Evolutionary conservation across 331 rosid genomes (phyloP).

Genomic region (Phaseolus coccineus): DNA sequence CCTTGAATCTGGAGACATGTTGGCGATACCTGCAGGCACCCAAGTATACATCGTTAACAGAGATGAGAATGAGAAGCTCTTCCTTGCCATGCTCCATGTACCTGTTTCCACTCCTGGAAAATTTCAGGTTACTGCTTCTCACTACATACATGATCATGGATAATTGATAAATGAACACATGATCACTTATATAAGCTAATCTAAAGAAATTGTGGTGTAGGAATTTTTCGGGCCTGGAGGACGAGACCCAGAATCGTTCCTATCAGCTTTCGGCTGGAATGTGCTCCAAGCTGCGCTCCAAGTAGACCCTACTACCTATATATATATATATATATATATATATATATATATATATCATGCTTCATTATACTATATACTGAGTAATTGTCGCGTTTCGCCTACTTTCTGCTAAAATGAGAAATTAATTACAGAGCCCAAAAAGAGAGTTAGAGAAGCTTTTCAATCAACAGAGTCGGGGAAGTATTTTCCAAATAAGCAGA

Average conservation of each 20-base stretch:
- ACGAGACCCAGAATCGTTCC: slow-evolving; percentile 63
- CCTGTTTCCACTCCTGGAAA: slow-evolving; percentile 56
- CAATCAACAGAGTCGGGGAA: slow-evolving; percentile 52
- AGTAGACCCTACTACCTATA: slow-evolving; percentile 35
- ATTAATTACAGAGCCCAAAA: slow-evolving; percentile 44
- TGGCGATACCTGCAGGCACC: slow-evolving; percentile 64
- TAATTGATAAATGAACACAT: neutral
- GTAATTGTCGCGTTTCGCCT: neutral
- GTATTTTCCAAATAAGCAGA: slow-evolving; percentile 57
- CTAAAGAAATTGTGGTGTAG: slow-evolving; percentile 37
- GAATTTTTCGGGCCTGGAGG: slow-evolving; percentile 60
- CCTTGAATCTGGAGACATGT: slow-evolving; percentile 64
- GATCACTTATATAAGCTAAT: neutral
- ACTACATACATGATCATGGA: neutral
- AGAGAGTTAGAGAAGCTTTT: slow-evolving; percentile 55
- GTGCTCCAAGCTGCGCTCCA: slow-evolving; percentile 64
- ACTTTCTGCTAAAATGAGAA: neutral
- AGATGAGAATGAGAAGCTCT: slow-evolving; percentile 62
- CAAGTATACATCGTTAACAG: slow-evolving; percentile 65
- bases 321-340: neutral
- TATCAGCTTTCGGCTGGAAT: slow-evolving; percentile 67
- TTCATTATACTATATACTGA: neutral
- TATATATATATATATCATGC: neutral
- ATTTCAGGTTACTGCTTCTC: slow-evolving; percentile 50
- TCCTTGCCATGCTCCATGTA: slow-evolving; percentile 51